Base-by-base conservation (phyloP, 805 yeast species). In the Saccharomycopsis sp. region DNA sequence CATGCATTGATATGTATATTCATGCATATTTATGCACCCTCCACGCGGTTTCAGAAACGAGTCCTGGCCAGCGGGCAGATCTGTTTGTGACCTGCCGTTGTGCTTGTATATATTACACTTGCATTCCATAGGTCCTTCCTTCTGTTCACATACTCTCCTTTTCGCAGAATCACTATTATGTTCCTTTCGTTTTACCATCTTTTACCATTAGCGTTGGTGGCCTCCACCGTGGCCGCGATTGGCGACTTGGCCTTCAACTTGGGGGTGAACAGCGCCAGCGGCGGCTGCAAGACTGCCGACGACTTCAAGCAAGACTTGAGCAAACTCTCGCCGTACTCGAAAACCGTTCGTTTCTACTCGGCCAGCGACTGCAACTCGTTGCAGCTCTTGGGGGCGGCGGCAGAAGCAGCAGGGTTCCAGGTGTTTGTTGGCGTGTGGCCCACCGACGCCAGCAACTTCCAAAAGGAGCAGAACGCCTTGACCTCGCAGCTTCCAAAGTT, bases 311-410 rank as follows among this genome's bases (percentile, higher is more conserved):
- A 63, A 36, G 96, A 88, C 58, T 69, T 89, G 51, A 66, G 67
- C 18, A 60, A 66, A 27, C 63, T 89, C 52, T 63, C 73, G 39
- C 52, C 66, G 35, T 75, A 82, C 65, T 64, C 92, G 30, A 63
- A 65, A 48, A 71, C 73, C 38, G 75, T 89, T 53, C 84, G 88
- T 63, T 82, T 89, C 29, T 89, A 86, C 60, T 92, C 96, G 22
- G 87, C 82, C 36, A 79, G 94, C n/a, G 94, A 85, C 63, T 89
- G 96, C 71, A 79, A 87, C 72, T 83, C 96, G 45, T 70, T 89
- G 57, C 74, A 80, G 64, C 68, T 68, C 55, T 67, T 89, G 50
- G 95, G 87, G 42, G 95, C 96, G 35, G 95, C 85, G 48, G 86
- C 84, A 41, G 88, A 80, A 57, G 65, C 66, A 43, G 78, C 77